These are phyloP conservation scores for Saxophila tyrrhenica DNA, from an alignment of 495 filamentous ascomycete species.

Conservation along the genomic window DNA sequence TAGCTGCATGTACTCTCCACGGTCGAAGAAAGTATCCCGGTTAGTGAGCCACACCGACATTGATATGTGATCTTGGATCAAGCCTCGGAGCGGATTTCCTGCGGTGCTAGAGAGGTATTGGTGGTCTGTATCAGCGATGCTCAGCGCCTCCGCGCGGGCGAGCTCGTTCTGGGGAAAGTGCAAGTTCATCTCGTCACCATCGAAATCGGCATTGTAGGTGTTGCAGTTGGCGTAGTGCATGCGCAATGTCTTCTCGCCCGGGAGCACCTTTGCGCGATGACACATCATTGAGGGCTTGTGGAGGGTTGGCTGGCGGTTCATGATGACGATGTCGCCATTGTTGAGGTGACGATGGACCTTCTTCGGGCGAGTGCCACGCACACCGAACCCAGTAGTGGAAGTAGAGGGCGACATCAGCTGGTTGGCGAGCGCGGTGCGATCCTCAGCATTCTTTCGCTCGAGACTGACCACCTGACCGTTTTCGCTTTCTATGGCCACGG, in stretches of 20 bases:
- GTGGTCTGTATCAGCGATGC: conserved; percentile 90
- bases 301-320: conserved; percentile 99
- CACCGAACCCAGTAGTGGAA: conserved; percentile 48
- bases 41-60: conserved; percentile 85
- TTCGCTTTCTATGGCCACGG: conserved; percentile 88
- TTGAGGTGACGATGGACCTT: conserved; percentile 94
- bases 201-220: conserved; percentile 99
- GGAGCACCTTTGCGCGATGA: conserved; percentile 82
- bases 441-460: conserved; percentile 71
- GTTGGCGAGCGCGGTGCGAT: conserved; percentile 76
- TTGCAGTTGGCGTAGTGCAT: conserved; percentile 99
- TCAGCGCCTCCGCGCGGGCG: conserved; percentile 78
- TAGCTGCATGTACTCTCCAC: conserved; percentile 83
- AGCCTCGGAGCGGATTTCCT: conserved; percentile 85
- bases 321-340: conserved; percentile 91
- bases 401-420: conserved; percentile 83
- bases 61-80: conserved; percentile 98
- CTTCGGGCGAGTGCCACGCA: conserved; percentile 57
- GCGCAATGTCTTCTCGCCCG: conserved; percentile 90
- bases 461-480: conserved; percentile 84
- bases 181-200: conserved; percentile 99
- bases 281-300: conserved; percentile 99
- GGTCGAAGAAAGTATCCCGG: conserved; percentile 83
- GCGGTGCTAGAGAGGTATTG: conserved; percentile 93
- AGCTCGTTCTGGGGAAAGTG: conserved; percentile 97